Evolutionary conservation across 768 basidiomycete genomes (phyloP), one percentile per base, ranked within the genome.

Genomic region (Tricholoma flavovirens): DNA sequence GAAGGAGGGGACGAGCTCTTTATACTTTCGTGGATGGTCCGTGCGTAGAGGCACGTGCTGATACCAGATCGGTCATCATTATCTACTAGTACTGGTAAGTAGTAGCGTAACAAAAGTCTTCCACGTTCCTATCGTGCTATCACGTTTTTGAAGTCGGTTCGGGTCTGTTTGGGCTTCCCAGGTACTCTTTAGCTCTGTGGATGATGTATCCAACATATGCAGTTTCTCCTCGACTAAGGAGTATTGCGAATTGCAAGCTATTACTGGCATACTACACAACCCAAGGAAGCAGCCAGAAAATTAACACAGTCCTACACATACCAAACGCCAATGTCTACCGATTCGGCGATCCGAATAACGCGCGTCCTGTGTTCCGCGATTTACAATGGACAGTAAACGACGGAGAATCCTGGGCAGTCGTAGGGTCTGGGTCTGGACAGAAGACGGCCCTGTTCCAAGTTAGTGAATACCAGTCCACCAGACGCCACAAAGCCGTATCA

Each of bases 361-460:
- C 73, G 1, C 62, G 63, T 4, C 83, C 83, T 12, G 73, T 84
- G 4, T 75, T 88, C 60, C 76, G 69, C 0, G 71, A 78, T 56
- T 65, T 87, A 1, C 65, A 75, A 12, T 88, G 87, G 87, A 80
- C 75, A 5, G 75, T 88, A 0, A 68, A 76, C 21, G 76, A 84
- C 17, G 77, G 77, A 24, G 81, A 91, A 64, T 83, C 77, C 14
- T 93, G 91, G 91, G 90, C 86, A 0, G 76, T 93, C 8, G 76
- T 93, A 4, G 83, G 84, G 1, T 80, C 83, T 26, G 82, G 81
- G 1, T 78, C 83, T 17, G 82, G 83, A 19, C 81, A 84, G 58
- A 88, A 88, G 59, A 70, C 79, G 0, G 71, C 75, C 0, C 54
- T 90, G 12, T 79, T 93, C 56, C 83, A 88, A 76, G 91, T 90